These are phyloP conservation scores for Coniochaeta prunicola DNA, from an alignment of 2,329 filamentous ascomycete genomes.

Conservation along the genomic window DNA sequence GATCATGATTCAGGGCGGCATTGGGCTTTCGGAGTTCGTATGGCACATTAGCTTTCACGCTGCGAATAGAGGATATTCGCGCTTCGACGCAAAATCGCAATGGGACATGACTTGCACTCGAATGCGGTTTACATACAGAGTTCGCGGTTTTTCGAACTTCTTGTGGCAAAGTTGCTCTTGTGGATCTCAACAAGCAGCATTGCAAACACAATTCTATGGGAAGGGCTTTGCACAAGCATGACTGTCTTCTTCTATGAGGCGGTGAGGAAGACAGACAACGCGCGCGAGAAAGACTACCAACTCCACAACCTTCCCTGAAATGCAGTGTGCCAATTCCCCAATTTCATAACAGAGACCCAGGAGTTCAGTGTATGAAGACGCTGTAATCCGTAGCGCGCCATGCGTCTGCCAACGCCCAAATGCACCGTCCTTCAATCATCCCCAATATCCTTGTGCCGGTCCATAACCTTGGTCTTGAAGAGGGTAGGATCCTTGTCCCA, in stretches of 20 bases:
- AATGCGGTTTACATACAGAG: background rate
- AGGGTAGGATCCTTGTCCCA: slow-evolving; percentile 86
- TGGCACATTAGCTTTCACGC: slow-evolving; percentile 33
- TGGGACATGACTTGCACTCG: background rate
- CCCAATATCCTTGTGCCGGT: slow-evolving; percentile 56
- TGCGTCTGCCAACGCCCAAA: slow-evolving; percentile 2
- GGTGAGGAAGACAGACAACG: background rate
- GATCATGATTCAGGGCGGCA: slow-evolving; percentile 31
- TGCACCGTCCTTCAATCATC: slow-evolving; percentile 41
- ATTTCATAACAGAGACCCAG: background rate
- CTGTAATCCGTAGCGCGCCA: slow-evolving; percentile 10
- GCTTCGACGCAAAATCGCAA: background rate
- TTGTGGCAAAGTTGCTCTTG: no score
- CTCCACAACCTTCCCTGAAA: slow-evolving; percentile 11
- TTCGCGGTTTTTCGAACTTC: no score
- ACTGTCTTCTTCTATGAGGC: slow-evolving; percentile 7
- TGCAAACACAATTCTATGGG: background rate
- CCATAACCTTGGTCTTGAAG: slow-evolving; percentile 71
- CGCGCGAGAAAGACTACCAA: background rate
- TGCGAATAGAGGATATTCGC: slow-evolving; percentile 30
- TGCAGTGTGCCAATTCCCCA: slow-evolving; percentile 11
- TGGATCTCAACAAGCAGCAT: background rate
- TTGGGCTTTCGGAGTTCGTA: slow-evolving; percentile 37
- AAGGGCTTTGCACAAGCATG: no score
- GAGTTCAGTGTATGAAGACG: background rate